phyloP scores from a whole-genome alignment of 1,139 yeast genomes.

The Lodderomyces beijingensis region DNA sequence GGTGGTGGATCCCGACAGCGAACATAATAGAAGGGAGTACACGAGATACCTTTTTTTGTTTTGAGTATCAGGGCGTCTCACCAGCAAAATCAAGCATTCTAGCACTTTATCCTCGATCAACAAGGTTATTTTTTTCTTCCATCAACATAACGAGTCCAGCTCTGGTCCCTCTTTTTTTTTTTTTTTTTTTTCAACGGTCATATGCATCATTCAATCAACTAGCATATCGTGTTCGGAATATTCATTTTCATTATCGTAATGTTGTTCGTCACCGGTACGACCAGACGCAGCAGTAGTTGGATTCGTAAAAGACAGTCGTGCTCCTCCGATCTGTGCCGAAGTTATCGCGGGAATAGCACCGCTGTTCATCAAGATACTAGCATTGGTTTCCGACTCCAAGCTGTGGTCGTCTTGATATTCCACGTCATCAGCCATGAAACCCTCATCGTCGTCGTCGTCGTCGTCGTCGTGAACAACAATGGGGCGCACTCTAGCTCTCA shows the following conservation, averaged over 20 bases:
- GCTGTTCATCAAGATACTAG: slow-evolving; percentile 18
- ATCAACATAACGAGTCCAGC: too few relatives aligned
- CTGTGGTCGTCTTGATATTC: slow-evolving; percentile 56
- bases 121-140: too few relatives aligned
- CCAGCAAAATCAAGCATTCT: too few relatives aligned
- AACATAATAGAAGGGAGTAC: too few relatives aligned
- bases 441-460: slow-evolving; percentile 34
- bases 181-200: not conserved
- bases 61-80: too few relatives aligned
- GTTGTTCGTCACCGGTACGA: slow-evolving; percentile 10
- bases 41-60: too few relatives aligned
- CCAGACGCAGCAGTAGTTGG: slow-evolving; percentile 17
- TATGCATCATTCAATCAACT: slow-evolving; percentile 7
- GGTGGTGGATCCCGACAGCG: too few relatives aligned
- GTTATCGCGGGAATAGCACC: slow-evolving; percentile 16
- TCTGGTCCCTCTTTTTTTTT: not conserved
- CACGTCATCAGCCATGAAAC: slow-evolving; percentile 56
- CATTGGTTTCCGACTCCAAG: slow-evolving; percentile 18
- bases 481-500: slow-evolving; percentile 9
- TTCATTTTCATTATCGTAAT: slow-evolving; percentile 11
- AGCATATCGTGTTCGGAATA: slow-evolving; percentile 45
- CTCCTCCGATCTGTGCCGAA: slow-evolving; percentile 15
- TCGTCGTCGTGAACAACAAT: not conserved
- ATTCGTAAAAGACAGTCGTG: slow-evolving; percentile 18
- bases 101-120: too few relatives aligned